Conservation (phyloP, 2,329 filamentous ascomycete genomes). For the Colletotrichum lini region DNA sequence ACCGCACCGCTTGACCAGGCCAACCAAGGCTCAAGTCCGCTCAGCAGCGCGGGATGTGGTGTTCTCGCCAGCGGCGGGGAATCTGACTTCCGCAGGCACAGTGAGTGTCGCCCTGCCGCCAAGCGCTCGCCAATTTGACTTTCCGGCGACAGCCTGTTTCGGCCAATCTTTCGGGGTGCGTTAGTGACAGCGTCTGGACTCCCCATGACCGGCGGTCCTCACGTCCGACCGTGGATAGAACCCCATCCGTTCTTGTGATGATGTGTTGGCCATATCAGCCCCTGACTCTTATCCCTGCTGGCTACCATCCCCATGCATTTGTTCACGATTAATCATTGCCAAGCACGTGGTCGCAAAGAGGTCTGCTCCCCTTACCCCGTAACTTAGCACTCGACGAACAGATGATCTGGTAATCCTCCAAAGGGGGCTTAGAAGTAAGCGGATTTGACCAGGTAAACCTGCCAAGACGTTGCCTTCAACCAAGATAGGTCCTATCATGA, state of each 20-base stretch:
- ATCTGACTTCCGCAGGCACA: constrained; percentile 3
- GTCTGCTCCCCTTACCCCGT: constrained; percentile 2
- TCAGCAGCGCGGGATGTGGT: constrained; percentile 3
- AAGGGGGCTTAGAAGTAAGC: constrained; percentile 13
- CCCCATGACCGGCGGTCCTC: background rate
- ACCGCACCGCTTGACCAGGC: background rate
- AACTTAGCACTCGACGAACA: background rate
- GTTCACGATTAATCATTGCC: constrained; percentile 31
- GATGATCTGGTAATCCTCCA: constrained; percentile 2
- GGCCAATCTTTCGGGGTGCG: constrained; percentile 7
- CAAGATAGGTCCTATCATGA: constrained; percentile 24
- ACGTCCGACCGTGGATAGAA: background rate
- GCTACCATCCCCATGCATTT: background rate
- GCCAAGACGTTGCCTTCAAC: constrained; percentile 32
- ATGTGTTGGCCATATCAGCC: constrained; percentile 21
- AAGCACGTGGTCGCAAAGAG: constrained; percentile 20
- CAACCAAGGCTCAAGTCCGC: constrained; percentile 8
- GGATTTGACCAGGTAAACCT: constrained; percentile 16
- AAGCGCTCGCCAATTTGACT: constrained; percentile 31
- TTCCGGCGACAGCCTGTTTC: constrained; percentile 24
- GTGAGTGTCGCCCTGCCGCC: constrained; percentile 18
- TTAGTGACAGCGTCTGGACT: background rate
- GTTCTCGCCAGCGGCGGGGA: background rate
- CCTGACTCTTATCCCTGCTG: constrained; percentile 25
- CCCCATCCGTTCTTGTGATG: constrained; percentile 20